Evolutionary conservation across 108 stramenopile genomes (phyloP).

Genomic region (Conticribra weissflogii): DNA sequence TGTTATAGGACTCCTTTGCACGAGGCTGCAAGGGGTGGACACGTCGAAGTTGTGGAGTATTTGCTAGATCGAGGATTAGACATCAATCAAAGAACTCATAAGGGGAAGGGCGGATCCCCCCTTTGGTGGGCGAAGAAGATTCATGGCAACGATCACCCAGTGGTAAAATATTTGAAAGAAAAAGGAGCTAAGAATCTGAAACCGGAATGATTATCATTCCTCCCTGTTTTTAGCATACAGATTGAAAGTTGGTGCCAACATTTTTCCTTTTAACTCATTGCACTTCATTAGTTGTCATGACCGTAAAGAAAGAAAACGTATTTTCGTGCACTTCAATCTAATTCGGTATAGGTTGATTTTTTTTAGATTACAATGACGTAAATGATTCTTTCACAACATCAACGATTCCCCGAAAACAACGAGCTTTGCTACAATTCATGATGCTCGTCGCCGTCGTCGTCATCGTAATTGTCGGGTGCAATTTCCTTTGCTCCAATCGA

Average conservation of each 20-base stretch:
- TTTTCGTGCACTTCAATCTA: too few species aligned
- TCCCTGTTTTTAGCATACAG: too few species aligned
- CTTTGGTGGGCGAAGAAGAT: conserved; percentile 70
- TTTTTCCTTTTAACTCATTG: conserved; percentile 17
- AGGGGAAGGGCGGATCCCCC: conserved; percentile 62
- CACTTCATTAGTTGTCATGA: too few species aligned
- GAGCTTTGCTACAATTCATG: too few species aligned
- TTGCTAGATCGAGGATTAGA: conserved; percentile 47
- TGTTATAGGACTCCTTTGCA: conserved; percentile 63
- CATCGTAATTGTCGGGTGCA: conserved; percentile 22
- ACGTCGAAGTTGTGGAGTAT: conserved; percentile 60
- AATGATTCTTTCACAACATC: too few species aligned
- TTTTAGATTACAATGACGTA: too few species aligned
- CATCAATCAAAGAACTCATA: conserved; percentile 69
- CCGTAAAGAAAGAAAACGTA: too few species aligned
- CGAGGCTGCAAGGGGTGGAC: conserved; percentile 82
- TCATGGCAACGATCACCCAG: conserved; percentile 34
- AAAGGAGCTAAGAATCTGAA: conserved; percentile 46
- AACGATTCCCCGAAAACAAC: too few species aligned
- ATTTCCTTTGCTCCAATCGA: conserved; percentile 25
- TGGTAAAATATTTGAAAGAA: conserved; percentile 40
- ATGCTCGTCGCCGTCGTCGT: too few species aligned
- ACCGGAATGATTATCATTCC: conserved; percentile 30
- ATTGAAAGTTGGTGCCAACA: not conserved
- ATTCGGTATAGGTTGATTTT: too few species aligned